These are phyloP conservation scores for Acacia melanoxylon DNA, from an alignment of 306 rosid genomes.

Conservation along the genomic window DNA sequence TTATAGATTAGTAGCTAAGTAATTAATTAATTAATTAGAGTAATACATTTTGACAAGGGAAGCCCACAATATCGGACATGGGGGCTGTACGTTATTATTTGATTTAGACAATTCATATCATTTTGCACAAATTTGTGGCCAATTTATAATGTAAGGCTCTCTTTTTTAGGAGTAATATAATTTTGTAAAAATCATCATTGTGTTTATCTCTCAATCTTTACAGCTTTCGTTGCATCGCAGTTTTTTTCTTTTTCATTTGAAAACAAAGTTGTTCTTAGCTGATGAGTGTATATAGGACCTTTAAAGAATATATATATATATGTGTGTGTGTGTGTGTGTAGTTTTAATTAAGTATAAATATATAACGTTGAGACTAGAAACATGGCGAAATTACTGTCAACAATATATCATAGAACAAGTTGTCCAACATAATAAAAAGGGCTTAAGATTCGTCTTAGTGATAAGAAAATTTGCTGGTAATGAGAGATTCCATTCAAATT, in stretches of 20 bases:
- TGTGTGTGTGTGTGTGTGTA: too few relatives aligned
- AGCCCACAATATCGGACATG: background rate
- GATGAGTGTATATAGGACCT: background rate
- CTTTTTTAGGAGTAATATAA: background rate
- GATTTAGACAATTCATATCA: background rate
- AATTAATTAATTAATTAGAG: background rate
- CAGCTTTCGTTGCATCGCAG: background rate
- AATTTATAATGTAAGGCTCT: background rate
- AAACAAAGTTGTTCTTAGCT: background rate
- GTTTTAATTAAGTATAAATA: too few relatives aligned
- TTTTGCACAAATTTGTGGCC: background rate
- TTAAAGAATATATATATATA: background rate
- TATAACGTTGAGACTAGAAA: background rate
- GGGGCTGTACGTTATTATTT: background rate
- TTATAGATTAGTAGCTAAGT: background rate
- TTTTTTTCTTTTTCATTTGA: background rate
- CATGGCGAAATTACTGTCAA: background rate
- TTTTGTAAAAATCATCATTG: background rate
- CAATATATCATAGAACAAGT: background rate
- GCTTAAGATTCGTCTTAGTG: background rate
- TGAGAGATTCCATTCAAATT: constrained; percentile 10
- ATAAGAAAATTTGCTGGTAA: background rate
- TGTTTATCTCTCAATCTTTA: background rate
- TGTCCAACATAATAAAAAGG: background rate
- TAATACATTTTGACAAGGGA: background rate